Conservation (phyloP, 2,329 filamentous ascomycete species). For the Ilyonectria mors-panacis region DNA sequence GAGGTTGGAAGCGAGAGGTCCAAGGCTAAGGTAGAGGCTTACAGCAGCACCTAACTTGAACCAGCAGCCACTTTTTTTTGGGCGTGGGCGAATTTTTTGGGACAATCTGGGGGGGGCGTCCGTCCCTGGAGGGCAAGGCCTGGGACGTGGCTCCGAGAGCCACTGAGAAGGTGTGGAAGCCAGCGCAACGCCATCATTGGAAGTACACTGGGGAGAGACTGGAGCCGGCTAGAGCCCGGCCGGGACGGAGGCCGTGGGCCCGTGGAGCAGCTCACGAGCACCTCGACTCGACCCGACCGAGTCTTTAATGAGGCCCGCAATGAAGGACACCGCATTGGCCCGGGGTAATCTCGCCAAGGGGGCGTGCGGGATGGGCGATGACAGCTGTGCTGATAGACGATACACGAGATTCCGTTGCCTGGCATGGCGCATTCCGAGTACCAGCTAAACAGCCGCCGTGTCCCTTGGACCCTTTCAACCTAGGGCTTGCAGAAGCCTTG, state of each 20-base stretch:
- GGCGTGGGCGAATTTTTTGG: slow-evolving; percentile 8
- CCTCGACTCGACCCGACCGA: slow-evolving; percentile 18
- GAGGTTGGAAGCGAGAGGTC: slow-evolving; percentile 23
- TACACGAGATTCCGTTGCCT: slow-evolving; percentile 10
- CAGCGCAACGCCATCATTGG: neutral
- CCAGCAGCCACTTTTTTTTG: slow-evolving; percentile 19
- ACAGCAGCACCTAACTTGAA: slow-evolving; percentile 1
- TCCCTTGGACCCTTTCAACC: slow-evolving; percentile 27
- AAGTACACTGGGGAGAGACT: neutral
- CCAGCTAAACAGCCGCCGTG: slow-evolving; percentile 10
- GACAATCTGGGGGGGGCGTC: neutral
- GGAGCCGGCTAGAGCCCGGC: slow-evolving; percentile 18
- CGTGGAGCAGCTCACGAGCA: slow-evolving; percentile 16
- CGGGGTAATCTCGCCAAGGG: slow-evolving; percentile 49
- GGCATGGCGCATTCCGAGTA: neutral
- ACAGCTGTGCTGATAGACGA: slow-evolving; percentile 19
- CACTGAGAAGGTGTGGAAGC: slow-evolving; percentile 8
- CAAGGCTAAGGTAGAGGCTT: slow-evolving; percentile 28
- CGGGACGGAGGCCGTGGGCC: slow-evolving; percentile 13
- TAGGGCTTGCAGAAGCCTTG: slow-evolving; percentile 33
- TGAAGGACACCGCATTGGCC: slow-evolving; percentile 43
- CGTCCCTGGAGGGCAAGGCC: slow-evolving; percentile 1
- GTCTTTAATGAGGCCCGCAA: slow-evolving; percentile 48
- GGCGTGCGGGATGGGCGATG: slow-evolving; percentile 26
- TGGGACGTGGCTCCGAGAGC: neutral